Evolutionary conservation across 73 alveolate species (phyloP), one percentile per base, ranked within the genome.

Genomic region (Paramecium tetraurelia): DNA sequence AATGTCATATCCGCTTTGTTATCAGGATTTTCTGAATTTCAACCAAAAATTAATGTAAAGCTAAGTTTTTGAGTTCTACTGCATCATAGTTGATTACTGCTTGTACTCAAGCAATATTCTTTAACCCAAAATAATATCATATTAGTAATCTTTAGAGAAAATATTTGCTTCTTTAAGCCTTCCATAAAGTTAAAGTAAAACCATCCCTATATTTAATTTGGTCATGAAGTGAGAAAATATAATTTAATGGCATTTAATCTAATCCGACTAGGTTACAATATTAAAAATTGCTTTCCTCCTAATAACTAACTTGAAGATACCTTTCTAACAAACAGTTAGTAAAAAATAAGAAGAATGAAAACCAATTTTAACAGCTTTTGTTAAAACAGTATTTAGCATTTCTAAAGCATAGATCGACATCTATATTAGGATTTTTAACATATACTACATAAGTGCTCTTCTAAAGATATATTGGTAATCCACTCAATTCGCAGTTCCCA

Each of bases 391-490:
- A 53, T 18, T 53, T 53, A 53, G 7, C 35, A 53, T 53, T 53
- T n/a, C 21, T 2, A 0, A 16, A 0, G 18, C n/a, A n/a, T 18
- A 0, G 69, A 53, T 53, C n/a, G 10, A 53, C n/a, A 0, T n/a
- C 8, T 53, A 53, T 53, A 53, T 18, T 53, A 7, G 69, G 69
- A 53, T 53, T 35, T 4, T 53, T 12, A 18, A 53, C 14, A 2
- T 35, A 33, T 5, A 53, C 4, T 16, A 53, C 69, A 53, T 20
- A 1, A 5, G n/a, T 18, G 3, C 31, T 7, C 6, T 53, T 53
- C 5, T 7, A 2, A 2, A n/a, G 18, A 16, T 2, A 1, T n/a
- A 53, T 0, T 0, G 11, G 0, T 1, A 4, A 0, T n/a, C n/a
- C n/a, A 53, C 5, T 53, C 8, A 2, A 6, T 1, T 53, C 18